Percentiles rank a stretch among this genome's conserved stretches.
Evolutionary conservation across 75 land plant species (phyloP).

Genomic region (Picea sitchensis): DNA sequence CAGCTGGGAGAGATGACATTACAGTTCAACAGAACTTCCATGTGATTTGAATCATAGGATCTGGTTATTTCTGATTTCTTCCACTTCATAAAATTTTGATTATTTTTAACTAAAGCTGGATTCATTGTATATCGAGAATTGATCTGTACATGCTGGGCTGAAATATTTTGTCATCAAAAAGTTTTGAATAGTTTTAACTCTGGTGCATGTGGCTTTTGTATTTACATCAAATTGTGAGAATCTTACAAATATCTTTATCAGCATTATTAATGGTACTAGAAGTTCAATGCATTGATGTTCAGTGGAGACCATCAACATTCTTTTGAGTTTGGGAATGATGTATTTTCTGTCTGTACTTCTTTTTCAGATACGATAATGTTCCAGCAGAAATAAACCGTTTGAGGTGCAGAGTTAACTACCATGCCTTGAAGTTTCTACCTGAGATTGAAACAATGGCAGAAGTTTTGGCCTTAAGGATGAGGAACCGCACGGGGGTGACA

Average conservation of each 20-base stretch:
- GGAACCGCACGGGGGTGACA: constrained; percentile 75
- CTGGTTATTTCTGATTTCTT: not conserved
- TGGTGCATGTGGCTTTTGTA: not conserved
- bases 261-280: not conserved
- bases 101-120: not conserved
- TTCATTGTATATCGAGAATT: not conserved
- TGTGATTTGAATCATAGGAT: not conserved
- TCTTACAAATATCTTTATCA: not conserved
- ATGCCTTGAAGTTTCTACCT: constrained; percentile 91
- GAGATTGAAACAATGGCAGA: constrained; percentile 92
- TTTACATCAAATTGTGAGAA: not conserved
- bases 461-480: constrained; percentile 72
- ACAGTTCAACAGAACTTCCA: not conserved
- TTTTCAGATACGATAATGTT: constrained; percentile 92
- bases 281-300: not conserved
- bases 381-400: constrained; percentile 88
- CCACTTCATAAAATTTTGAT: not conserved
- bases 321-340: not conserved
- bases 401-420: constrained; percentile 94
- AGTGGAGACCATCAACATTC: not conserved
- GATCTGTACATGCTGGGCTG: not conserved
- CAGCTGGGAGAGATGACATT: not conserved
- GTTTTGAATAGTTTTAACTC: too few relatives aligned
- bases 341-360: not conserved
- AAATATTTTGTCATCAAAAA: not conserved